phyloP scores from a whole-genome alignment of 2,329 filamentous ascomycete genomes.

The Leptographium radiaticola region DNA sequence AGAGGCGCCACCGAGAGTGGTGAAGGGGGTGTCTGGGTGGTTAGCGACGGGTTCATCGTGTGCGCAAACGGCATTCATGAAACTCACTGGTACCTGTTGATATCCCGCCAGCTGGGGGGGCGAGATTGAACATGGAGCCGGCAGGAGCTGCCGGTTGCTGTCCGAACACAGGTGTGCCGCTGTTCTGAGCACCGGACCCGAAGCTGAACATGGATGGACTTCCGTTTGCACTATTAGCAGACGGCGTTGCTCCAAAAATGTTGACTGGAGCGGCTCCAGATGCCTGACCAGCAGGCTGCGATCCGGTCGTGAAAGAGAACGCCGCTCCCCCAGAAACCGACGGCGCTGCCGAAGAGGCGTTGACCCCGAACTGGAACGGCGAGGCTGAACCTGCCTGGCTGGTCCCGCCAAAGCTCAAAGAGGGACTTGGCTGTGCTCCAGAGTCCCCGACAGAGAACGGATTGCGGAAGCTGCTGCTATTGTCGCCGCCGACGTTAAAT shows the following conservation, averaged over 20 bases:
- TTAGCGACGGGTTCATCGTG: not conserved
- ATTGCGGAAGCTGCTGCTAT: constrained; percentile 20
- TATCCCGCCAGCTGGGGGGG: constrained; percentile 21
- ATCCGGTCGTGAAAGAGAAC: constrained; percentile 24
- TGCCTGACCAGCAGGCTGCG: constrained; percentile 11
- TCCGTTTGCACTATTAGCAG: constrained; percentile 3
- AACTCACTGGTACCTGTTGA: constrained; percentile 30
- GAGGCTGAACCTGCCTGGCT: constrained; percentile 10
- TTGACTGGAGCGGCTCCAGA: constrained; percentile 13
- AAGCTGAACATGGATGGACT: constrained; percentile 19
- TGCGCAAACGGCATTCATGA: not conserved
- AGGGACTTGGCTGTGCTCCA: constrained; percentile 12
- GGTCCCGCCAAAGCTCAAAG: constrained; percentile 28
- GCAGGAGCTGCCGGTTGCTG: constrained; percentile 15
- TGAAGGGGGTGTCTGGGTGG: constrained; percentile 37
- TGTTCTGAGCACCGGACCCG: constrained; percentile 16
- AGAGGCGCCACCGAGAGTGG: constrained; percentile 40
- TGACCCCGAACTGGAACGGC: constrained; percentile 13
- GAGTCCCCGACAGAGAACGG: constrained; percentile 22
- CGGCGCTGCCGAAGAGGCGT: not conserved
- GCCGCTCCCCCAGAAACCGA: constrained; percentile 7
- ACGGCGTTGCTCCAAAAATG: constrained; percentile 17
- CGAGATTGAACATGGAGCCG: constrained; percentile 18
- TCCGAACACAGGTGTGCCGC: constrained; percentile 14
- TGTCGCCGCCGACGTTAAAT: constrained; percentile 21